Percentiles rank a stretch among this genome's conserved stretches.
Conservation (phyloP, 2,329 filamentous ascomycete species). For the Ophiostoma montium region DNA sequence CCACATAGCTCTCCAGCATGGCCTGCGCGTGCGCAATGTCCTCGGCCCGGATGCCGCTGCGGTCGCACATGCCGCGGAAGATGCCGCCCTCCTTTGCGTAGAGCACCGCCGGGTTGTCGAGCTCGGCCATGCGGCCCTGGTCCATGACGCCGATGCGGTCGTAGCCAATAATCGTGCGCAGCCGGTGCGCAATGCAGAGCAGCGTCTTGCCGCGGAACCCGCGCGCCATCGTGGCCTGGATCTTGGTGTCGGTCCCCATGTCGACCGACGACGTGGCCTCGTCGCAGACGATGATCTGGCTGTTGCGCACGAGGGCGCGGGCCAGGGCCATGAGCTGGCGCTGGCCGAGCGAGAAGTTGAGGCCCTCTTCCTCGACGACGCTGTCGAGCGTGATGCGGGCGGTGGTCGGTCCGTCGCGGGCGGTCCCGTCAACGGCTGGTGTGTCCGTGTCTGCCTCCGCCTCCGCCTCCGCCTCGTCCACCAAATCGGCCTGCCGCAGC, state of each 20-base stretch:
- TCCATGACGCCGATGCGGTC: slow-evolving; percentile 98
- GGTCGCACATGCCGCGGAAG: slow-evolving; percentile 80
- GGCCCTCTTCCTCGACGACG: slow-evolving; percentile 79
- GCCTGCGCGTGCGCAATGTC: slow-evolving; percentile 33
- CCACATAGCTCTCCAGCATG: slow-evolving; percentile 13
- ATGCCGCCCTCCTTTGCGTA: slow-evolving; percentile 58
- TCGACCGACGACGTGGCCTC: slow-evolving; percentile 89
- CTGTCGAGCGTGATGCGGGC: slow-evolving; percentile 67
- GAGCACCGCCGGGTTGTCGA: slow-evolving; percentile 61
- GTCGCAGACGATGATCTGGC: slow-evolving; percentile 91
- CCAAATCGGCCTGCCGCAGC: slow-evolving; percentile 61
- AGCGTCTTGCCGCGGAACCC: slow-evolving; percentile 80
- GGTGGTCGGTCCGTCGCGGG: neutral
- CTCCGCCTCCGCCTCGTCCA: slow-evolving; percentile 25
- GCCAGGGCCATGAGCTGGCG: slow-evolving; percentile 91
- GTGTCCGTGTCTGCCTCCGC: too few species aligned
- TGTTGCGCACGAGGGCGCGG: slow-evolving; percentile 72
- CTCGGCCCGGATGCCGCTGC: slow-evolving; percentile 56
- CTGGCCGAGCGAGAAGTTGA: slow-evolving; percentile 92
- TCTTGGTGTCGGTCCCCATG: slow-evolving; percentile 93
- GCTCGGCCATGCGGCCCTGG: slow-evolving; percentile 69
- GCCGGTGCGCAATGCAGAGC: slow-evolving; percentile 80
- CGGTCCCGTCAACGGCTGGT: slow-evolving; percentile 11
- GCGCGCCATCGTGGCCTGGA: slow-evolving; percentile 73
- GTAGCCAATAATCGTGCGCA: slow-evolving; percentile 87